Conservation (phyloP, 2,329 filamentous ascomycete genomes). For the Bipolaris cookei region DNA sequence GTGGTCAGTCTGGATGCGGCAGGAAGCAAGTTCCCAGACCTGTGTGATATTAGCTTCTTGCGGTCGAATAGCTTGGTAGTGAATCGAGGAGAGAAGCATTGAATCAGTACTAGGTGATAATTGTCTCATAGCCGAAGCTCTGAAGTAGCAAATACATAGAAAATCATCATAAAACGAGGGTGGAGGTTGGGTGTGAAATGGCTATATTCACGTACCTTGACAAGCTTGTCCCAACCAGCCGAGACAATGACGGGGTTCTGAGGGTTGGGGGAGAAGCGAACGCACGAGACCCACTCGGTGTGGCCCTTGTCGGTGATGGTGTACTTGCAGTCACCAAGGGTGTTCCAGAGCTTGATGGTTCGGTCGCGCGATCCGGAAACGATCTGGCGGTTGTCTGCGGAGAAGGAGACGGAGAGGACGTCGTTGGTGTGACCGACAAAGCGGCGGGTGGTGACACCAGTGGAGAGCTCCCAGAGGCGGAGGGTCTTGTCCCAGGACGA, state of each 20-base stretch:
- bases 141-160: constrained; percentile 99
- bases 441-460: constrained; percentile 93
- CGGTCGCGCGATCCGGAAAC: constrained; percentile 98
- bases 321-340: constrained; percentile 99
- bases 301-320: constrained; percentile 99
- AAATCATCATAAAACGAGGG: constrained; percentile 81
- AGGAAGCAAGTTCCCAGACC: constrained; percentile 99
- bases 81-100: constrained; percentile 6
- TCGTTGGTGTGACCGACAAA: constrained; percentile 99
- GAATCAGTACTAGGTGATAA: constrained; percentile 86
- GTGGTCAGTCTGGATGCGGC: constrained; percentile 99
- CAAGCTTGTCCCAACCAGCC: constrained; percentile 98
- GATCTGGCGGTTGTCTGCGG: constrained; percentile 99
- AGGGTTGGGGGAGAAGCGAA: constrained; percentile 99
- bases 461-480: constrained; percentile 98
- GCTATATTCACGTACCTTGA: constrained; percentile 80
- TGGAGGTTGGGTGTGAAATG: not conserved
- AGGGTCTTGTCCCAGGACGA: constrained; percentile 99
- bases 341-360: constrained; percentile 99
- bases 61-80: not conserved
- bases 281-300: constrained; percentile 99
- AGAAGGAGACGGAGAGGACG: constrained; percentile 99
- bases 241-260: constrained; percentile 99
- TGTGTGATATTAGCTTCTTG: constrained; percentile 53
- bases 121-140: constrained; percentile 99